Base-by-base conservation (phyloP, 495 filamentous ascomycete genomes). In the Podospora conica region DNA sequence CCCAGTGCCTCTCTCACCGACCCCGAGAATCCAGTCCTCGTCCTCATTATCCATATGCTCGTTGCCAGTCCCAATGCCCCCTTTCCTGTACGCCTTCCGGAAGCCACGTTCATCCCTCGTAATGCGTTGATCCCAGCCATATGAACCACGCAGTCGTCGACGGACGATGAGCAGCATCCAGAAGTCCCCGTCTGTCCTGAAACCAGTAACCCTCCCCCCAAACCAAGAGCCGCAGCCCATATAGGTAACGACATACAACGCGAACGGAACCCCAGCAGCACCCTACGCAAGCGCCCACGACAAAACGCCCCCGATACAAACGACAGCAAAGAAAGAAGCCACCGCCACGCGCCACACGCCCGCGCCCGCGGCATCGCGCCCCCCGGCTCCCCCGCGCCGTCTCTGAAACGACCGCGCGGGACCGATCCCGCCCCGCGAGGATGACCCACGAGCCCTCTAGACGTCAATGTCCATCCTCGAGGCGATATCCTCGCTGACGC, bases 401-500 rank as follows among this genome's bases (percentile, higher is more conserved):
- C 40, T 48, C 18, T 48, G 40, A 48, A 48, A 48, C 40, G 8
- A 9, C 1, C 40, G 40, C 40, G 18, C 40, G 40, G 40, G 40
- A 48, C n/a, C 40, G 12, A 11, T 48, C 40, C n/a, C 40, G 6
- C 40, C 40, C 33, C 18, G 33, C 15, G 40, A 48, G 40, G 40
- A n/a, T 15, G 40, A n/a, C 15, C 40, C 40, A 48, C 18, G 15
- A 18, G 40, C 40, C 40, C 6, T 18, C 40, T 48, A 76, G 18
- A 76, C 68, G 66, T 80, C 83, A 68, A 85, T 79, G 68, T 92
- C 90, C 88, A 92, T 91, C 11, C 82, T 82, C 25, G 85, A 83
- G 53, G 85, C 88, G 60, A 91, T 88, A 61, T 91, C 89, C 75
- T 91, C 89, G 69, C 88, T 91, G 69, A 91, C 81, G 4, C 87